phyloP scores from a whole-genome alignment of 306 rosid species.

The Acacia acuminata region DNA sequence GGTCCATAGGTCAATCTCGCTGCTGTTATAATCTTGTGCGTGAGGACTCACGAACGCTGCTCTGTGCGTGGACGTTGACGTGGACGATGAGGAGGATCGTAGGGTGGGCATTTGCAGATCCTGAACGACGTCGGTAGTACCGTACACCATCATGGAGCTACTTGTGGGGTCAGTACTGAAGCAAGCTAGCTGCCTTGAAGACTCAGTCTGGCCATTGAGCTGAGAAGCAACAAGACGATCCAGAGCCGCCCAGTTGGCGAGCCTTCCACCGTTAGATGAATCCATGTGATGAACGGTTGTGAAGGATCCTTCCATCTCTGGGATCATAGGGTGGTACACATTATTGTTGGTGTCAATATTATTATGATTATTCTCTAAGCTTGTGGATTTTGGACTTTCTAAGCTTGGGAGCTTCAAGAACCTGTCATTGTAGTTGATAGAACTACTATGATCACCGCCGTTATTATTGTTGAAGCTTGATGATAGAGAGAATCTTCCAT shows the following conservation, averaged over 20 bases:
- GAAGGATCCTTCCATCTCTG: slow-evolving; percentile 43
- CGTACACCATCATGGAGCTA: slow-evolving; percentile 22
- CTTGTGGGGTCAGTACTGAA: slow-evolving; percentile 51
- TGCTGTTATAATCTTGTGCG: slow-evolving; percentile 42
- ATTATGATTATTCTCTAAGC: slow-evolving; percentile 34
- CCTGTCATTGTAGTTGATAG: slow-evolving; percentile 37
- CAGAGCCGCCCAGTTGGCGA: slow-evolving; percentile 73
- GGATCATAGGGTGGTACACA: slow-evolving; percentile 46
- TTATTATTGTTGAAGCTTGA: slow-evolving; percentile 14
- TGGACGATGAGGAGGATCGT: slow-evolving; percentile 54
- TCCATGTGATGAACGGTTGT: slow-evolving; percentile 31
- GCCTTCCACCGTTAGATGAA: slow-evolving; percentile 21
- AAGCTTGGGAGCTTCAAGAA: slow-evolving; percentile 76
- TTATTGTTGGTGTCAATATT: neutral
- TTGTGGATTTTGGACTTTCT: slow-evolving; percentile 73
- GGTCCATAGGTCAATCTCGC: slow-evolving; percentile 79
- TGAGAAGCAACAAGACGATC: slow-evolving; percentile 90
- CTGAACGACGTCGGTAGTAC: slow-evolving; percentile 31
- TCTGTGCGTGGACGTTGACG: slow-evolving; percentile 34
- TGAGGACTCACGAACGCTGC: slow-evolving; percentile 19
- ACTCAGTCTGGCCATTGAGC: slow-evolving; percentile 65
- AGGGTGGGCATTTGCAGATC: slow-evolving; percentile 56
- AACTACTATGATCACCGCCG: neutral
- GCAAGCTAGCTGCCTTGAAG: slow-evolving; percentile 54
- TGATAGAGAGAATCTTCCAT: slow-evolving; percentile 14